These are phyloP conservation scores for Triglochin maritima DNA, from an alignment of 106 monocot genomes.

Conservation along the genomic window DNA sequence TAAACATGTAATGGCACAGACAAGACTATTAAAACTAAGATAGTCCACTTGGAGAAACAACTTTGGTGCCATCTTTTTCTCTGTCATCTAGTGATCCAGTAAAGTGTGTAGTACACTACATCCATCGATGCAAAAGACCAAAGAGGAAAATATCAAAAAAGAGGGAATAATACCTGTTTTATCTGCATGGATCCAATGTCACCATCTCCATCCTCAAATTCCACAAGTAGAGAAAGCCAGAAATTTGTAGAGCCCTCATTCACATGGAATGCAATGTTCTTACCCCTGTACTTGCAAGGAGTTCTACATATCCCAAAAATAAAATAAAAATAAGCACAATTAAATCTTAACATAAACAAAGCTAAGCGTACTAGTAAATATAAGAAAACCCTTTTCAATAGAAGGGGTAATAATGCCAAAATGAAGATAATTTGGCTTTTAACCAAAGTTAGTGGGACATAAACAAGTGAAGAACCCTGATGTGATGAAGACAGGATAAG, in stretches of 20 bases:
- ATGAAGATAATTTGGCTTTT: no score
- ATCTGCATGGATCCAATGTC: slow-evolving; percentile 93
- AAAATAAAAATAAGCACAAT: no score
- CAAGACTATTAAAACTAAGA: no score
- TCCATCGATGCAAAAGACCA: background rate
- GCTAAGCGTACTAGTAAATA: no score
- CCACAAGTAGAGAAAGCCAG: slow-evolving; percentile 90
- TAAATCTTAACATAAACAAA: no score
- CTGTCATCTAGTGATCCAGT: background rate
- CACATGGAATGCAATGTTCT: slow-evolving; percentile 83
- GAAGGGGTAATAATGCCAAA: no score
- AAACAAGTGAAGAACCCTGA: background rate
- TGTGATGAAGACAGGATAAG: slow-evolving; percentile 3
- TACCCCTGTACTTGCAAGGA: slow-evolving; percentile 65
- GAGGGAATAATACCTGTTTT: slow-evolving; percentile 24
- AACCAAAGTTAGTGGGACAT: no score
- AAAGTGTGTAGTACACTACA: background rate
- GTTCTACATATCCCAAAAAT: slow-evolving; percentile 28
- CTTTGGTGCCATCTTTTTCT: background rate
- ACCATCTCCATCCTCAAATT: slow-evolving; percentile 93
- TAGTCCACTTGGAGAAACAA: no score
- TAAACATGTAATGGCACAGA: no score
- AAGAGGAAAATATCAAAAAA: background rate
- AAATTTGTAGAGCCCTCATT: slow-evolving; percentile 92
- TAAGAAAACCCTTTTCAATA: no score